Evolutionary conservation across 2,329 filamentous ascomycete genomes (phyloP).

Genomic region (Hymenoscyphus scutula): DNA sequence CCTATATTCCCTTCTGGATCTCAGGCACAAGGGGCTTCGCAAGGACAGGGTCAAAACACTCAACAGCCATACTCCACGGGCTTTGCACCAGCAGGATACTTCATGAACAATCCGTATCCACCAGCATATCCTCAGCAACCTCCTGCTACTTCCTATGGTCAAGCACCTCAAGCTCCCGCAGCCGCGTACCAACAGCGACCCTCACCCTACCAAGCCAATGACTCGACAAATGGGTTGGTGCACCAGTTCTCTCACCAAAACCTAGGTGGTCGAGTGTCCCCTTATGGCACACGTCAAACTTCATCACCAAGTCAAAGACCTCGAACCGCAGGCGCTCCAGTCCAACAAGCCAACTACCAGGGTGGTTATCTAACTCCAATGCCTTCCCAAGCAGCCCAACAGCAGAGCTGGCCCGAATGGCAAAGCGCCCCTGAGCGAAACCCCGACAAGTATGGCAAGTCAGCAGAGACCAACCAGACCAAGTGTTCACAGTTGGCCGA

Average conservation of each 20-base stretch:
- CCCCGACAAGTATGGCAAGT: slow-evolving; percentile 70
- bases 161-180: slow-evolving; percentile 52
- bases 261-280: slow-evolving; percentile 69
- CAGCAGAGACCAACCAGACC: slow-evolving; percentile 68
- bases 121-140: slow-evolving; percentile 39
- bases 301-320: slow-evolving; percentile 70
- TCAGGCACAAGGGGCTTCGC: slow-evolving; percentile 32
- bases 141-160: slow-evolving; percentile 49
- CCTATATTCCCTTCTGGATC: slow-evolving; percentile 54
- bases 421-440: slow-evolving; percentile 76
- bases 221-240: slow-evolving; percentile 85
- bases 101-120: slow-evolving; percentile 58
- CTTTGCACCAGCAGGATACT: slow-evolving; percentile 54
- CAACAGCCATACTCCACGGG: slow-evolving; percentile 44
- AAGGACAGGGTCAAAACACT: slow-evolving; percentile 38
- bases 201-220: slow-evolving; percentile 63
- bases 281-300: slow-evolving; percentile 65
- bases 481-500: slow-evolving; percentile 69
- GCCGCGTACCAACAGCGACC: slow-evolving; percentile 45
- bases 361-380: slow-evolving; percentile 67
- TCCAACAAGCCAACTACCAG: slow-evolving; percentile 58
- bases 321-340: slow-evolving; percentile 72
- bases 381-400: slow-evolving; percentile 55
- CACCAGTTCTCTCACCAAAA: slow-evolving; percentile 98
- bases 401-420: slow-evolving; percentile 65